A percentile compares a stretch with the other conserved stretches of the same genome.
Conservation (phyloP, 106 monocot genomes). For the Ottelia alismoides region DNA sequence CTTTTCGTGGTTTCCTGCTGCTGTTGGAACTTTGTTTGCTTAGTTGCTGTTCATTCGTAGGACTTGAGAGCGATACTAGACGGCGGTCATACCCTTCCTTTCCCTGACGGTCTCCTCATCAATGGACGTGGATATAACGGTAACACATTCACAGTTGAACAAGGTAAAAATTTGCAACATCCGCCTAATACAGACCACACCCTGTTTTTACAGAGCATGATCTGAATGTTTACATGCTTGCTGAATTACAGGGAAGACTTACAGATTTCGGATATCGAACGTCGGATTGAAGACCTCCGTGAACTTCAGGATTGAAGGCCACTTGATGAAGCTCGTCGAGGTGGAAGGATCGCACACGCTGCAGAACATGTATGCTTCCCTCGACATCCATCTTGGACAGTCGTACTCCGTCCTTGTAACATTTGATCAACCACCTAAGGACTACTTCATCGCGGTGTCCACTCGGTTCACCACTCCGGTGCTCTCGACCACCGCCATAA, state of each 20-base stretch:
- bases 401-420: constrained; percentile 17
- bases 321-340: constrained; percentile 14
- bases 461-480: constrained; percentile 12
- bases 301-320: constrained; percentile 15
- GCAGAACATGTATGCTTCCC: constrained; percentile 10
- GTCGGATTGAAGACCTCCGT: constrained; percentile 12
- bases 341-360: constrained; percentile 17
- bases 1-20: no score
- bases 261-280: constrained; percentile 18
- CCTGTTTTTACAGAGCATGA: no score
- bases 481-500: constrained; percentile 10
- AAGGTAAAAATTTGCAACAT: not conserved
- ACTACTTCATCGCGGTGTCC: constrained; percentile 16
- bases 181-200: not conserved
- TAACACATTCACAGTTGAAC: constrained; percentile 15
- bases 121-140: constrained; percentile 17
- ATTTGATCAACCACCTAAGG: constrained; percentile 9
- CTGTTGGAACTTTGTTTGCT: not conserved
- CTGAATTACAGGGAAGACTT: constrained; percentile 6
- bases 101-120: constrained; percentile 16
- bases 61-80: constrained; percentile 6
- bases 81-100: constrained; percentile 4
- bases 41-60: not conserved
- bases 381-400: constrained; percentile 17
- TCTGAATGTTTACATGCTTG: not conserved